These are phyloP conservation scores for Davidsoniella virescens DNA, from an alignment of 2,329 filamentous ascomycete species.

Conservation along the genomic window DNA sequence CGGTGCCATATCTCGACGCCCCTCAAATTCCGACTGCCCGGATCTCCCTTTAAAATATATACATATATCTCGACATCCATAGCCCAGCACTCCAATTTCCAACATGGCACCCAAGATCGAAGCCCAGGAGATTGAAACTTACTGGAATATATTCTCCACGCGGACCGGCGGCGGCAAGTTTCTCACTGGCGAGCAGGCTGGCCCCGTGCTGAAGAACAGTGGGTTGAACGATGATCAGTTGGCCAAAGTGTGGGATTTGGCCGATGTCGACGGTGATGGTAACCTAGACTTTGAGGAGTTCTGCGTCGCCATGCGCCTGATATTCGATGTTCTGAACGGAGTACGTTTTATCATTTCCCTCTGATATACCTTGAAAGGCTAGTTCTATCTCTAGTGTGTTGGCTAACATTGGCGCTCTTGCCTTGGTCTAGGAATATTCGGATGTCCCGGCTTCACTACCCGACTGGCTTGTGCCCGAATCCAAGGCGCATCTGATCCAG, in stretches of 20 bases:
- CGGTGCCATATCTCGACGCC: background rate
- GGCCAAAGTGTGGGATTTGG: conserved; percentile 93
- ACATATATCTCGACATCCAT: background rate
- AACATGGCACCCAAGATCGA: conserved; percentile 46
- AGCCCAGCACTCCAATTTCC: too few relatives aligned
- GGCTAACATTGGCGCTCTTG: background rate
- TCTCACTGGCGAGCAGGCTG: conserved; percentile 44
- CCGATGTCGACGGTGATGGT: conserved; percentile 93
- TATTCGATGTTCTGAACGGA: conserved; percentile 93
- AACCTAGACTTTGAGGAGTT: conserved; percentile 99
- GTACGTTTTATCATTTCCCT: conserved; percentile 31
- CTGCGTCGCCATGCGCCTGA: conserved; percentile 94
- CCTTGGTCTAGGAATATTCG: conserved; percentile 51
- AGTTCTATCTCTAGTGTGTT: background rate
- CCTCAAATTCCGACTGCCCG: too few relatives aligned
- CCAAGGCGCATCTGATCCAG: conserved; percentile 79
- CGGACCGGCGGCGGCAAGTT: conserved; percentile 43
- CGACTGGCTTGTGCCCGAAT: conserved; percentile 94
- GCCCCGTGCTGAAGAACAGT: conserved; percentile 47
- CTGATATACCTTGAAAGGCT: too few relatives aligned
- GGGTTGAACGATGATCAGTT: conserved; percentile 57
- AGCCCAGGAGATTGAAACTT: conserved; percentile 45
- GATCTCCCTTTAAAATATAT: background rate
- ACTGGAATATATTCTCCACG: conserved; percentile 48
- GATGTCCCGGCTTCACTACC: conserved; percentile 77